Base-by-base conservation (phyloP, 805 yeast species). In the Ogataea ganodermae region DNA sequence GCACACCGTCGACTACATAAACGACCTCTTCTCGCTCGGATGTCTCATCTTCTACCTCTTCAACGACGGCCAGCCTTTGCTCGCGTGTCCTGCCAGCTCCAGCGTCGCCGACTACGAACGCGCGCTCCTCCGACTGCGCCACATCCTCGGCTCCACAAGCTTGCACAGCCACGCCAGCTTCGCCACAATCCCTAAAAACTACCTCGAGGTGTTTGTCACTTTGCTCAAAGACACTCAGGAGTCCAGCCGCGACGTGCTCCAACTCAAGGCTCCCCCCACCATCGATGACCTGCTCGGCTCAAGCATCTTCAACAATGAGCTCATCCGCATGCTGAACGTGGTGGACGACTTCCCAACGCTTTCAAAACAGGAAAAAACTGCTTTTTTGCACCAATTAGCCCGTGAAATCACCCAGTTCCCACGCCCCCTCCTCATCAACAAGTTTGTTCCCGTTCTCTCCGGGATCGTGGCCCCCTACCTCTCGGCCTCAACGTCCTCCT, bases 11-110 rank as follows among this genome's bases (percentile, higher is more conserved):
- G 81, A 79, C 27, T 79, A 79, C 27, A 80, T 81, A 16, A 83
- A 86, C 59, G 99, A 94, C 62, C 77, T 88, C 30, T 94, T 91
- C 74, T 81, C 97, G 0, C 60, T 94, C 9, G 98, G 96, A 1
- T 76, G 88, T 55, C 62, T 94, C 47, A 81, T 90, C 2, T 85
- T 76, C 61, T 83, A 80, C 54, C 65, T 91, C 3, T 91, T 87
- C 66, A 79, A 81, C 53, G 52, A 63, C 17, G 60, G 61, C 1
- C 48, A 71, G 6, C 72, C 75, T 2, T 35, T 86, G 26, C 56
- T 79, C 6, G 66, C 74, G 13, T 73, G 84, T 42, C 41, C 60
- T 1, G 21, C 33, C 12, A 58, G 51, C 24, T 61, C 68, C 18
- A 58, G 62, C 41, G 76, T 86, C 10, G 58, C 77, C 3, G 78